A percentile compares a stretch with the other conserved stretches of the same genome.
phyloP scores from a whole-genome alignment of 129 eudicot species.

The Flaveria trinervia region DNA sequence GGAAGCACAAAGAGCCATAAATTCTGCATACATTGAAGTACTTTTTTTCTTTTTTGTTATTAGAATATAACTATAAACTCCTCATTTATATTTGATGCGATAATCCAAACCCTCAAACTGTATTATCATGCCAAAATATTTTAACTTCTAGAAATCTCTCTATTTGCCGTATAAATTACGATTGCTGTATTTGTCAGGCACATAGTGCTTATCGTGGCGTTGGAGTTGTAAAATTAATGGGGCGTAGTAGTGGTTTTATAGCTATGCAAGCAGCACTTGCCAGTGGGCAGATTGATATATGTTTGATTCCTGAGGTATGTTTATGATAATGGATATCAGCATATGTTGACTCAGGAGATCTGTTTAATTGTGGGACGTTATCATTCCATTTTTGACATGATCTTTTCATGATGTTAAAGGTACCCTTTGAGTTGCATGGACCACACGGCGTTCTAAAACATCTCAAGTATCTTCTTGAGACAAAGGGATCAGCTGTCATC shows the following conservation, averaged over 20 bases:
- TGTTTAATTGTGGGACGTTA: not conserved
- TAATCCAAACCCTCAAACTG: not conserved
- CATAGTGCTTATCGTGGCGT: conserved; percentile 99
- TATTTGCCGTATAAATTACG: not conserved
- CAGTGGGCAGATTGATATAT: conserved; percentile 97
- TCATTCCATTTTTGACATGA: not conserved
- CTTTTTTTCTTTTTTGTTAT: not conserved
- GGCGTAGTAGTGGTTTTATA: conserved; percentile 98
- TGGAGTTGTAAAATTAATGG: conserved; percentile 96
- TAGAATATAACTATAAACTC: not conserved
- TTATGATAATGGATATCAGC: not conserved
- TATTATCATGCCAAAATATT: not conserved
- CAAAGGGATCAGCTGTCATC: conserved; percentile 96
- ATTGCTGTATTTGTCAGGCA: conserved; percentile 52
- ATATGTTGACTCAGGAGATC: not conserved
- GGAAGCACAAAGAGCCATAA: conserved; percentile 98
- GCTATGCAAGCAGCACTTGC: conserved; percentile 99
- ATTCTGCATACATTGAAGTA: conserved; percentile 98
- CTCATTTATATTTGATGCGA: not conserved
- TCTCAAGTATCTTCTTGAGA: conserved; percentile 83
- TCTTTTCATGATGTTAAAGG: conserved; percentile 46
- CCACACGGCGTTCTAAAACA: conserved; percentile 93
- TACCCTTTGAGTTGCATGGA: conserved; percentile 88
- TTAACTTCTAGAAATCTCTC: too few relatives aligned
- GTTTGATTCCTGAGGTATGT: conserved; percentile 95